Base-by-base conservation (phyloP, 2,329 filamentous ascomycete genomes). In the Zymoseptoria passerinii region DNA sequence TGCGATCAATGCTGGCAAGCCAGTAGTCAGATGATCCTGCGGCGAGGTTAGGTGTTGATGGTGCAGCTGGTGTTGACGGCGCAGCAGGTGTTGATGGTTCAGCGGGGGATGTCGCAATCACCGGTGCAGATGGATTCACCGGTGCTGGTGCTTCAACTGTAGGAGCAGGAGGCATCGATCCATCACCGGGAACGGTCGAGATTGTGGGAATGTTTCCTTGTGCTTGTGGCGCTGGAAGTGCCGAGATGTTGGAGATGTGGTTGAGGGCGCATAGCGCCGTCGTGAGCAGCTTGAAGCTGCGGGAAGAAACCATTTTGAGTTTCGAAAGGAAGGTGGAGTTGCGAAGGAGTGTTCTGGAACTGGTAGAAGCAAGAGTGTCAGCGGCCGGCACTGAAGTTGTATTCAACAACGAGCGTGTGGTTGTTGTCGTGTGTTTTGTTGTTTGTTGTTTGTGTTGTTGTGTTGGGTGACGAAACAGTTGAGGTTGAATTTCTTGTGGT, bases 1-100 rank as follows among this genome's bases (percentile, higher is more conserved):
- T 83, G 48, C 59, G 63, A 35, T 65, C 50, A 59, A 67, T 63
- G 54, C 58, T 63, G 53, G 55, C 64, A 35, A 66, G 52, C 65
- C 66, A 67, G 59, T 56, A 66, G 55, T 48, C 48, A 10, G 60
- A 60, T 19, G 57, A 51, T n/a, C 57, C 57, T 10, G 59, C 44
- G 9, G 53, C 53, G 19, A 48, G 58, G 10, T 44, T 51, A 52
- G 51, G 52, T 19, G 56, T 54, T 19, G 57, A 35, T 28, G 58
- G 59, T 28, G 59, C 50, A 53, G 59, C 62, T 19, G 67, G 60
- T 18, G 62, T 63, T 6, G 61, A 56, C 19, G 63, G 59, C n/a
- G 61, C 54, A 23, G 62, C 55, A 40, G 57, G 63, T 9, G 51
- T 44, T 8, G 53, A 53, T 40, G 51, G 29, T 6, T 50, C 48